Evolutionary conservation across 2,329 filamentous ascomycete genomes (phyloP).

Genomic region (Xylaria sp.): DNA sequence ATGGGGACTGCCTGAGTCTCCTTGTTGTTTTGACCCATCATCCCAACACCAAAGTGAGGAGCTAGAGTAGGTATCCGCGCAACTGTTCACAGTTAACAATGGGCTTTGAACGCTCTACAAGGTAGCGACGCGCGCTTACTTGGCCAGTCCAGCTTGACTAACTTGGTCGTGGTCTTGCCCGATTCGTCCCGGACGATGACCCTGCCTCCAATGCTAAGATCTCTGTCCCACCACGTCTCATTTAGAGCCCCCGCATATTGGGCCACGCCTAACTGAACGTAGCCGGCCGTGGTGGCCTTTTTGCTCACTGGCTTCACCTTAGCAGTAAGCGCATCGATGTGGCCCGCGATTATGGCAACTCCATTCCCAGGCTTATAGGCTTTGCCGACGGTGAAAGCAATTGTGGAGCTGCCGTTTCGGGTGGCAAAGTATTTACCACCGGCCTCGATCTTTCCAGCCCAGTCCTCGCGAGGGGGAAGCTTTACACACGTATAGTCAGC

Average conservation of each 20-base stretch:
- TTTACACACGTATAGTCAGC: constrained; percentile 48
- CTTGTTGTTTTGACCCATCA: constrained; percentile 75
- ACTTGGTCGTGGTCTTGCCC: constrained; percentile 80
- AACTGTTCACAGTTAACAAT: constrained; percentile 57
- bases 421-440: constrained; percentile 91
- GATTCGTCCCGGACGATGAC: constrained; percentile 83
- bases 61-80: constrained; percentile 91
- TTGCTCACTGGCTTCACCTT: constrained; percentile 91
- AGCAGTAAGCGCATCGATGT: constrained; percentile 92
- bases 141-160: constrained; percentile 94
- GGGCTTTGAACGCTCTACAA: neutral
- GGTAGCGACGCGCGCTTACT: constrained; percentile 55
- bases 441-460: constrained; percentile 75
- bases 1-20: constrained; percentile 97
- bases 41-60: constrained; percentile 88
- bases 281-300: constrained; percentile 86
- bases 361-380: constrained; percentile 87
- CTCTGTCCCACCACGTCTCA: constrained; percentile 95
- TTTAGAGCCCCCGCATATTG: constrained; percentile 91
- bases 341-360: constrained; percentile 87
- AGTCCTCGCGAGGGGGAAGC: constrained; percentile 82
- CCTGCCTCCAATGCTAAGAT: constrained; percentile 88
- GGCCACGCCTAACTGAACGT: constrained; percentile 88
- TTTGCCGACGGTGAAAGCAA: constrained; percentile 85
- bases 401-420: constrained; percentile 85